Evolutionary conservation across 306 rosid species (phyloP).

Genomic region (Benincasa hispida): DNA sequence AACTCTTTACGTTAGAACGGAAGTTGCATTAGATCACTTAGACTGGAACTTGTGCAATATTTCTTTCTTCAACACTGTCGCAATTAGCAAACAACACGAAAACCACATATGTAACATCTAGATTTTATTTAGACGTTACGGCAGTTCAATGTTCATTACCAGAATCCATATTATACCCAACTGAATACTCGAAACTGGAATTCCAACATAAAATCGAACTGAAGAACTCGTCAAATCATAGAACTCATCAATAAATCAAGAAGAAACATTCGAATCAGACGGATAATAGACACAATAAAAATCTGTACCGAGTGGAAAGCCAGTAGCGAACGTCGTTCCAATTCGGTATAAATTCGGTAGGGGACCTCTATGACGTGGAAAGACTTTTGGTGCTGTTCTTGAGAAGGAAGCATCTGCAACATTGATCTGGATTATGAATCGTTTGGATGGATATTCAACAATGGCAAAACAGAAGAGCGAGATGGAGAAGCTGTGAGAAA

Average conservation of each 20-base stretch:
- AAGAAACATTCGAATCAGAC: background rate
- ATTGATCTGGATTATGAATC: background rate
- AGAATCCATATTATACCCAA: background rate
- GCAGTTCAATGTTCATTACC: background rate
- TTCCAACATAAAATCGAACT: background rate
- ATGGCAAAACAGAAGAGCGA: background rate
- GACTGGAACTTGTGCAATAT: background rate
- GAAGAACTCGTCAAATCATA: background rate
- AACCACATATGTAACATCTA: background rate
- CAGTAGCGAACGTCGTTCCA: slow-evolving; percentile 42
- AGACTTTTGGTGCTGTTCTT: slow-evolving; percentile 21
- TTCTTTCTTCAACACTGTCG: background rate
- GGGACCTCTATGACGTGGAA: slow-evolving; percentile 24
- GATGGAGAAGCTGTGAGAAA: background rate
- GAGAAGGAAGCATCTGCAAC: slow-evolving; percentile 38
- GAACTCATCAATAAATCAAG: background rate
- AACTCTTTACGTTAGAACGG: background rate
- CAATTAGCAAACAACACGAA: background rate
- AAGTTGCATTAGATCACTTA: background rate
- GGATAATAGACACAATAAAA: background rate
- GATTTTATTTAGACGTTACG: background rate
- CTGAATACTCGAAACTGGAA: background rate
- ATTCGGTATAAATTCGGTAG: slow-evolving; percentile 11
- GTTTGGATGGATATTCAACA: background rate
- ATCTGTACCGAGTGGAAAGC: slow-evolving; percentile 54